These are phyloP conservation scores for Stylosanthes scabra DNA, from an alignment of 331 rosid species.

Conservation along the genomic window DNA sequence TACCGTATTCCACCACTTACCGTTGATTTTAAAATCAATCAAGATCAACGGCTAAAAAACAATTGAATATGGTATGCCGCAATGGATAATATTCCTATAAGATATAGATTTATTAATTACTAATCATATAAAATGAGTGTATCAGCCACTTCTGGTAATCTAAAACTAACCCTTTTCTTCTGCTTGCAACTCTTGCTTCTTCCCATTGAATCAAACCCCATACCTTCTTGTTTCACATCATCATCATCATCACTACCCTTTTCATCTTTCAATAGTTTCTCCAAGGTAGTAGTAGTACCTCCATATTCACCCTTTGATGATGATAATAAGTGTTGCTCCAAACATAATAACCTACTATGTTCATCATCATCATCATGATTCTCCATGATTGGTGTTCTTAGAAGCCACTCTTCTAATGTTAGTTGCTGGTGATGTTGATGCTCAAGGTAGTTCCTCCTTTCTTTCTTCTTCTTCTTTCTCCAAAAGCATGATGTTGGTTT, in stretches of 20 bases:
- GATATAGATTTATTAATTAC: too few relatives aligned
- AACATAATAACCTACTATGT: too few relatives aligned
- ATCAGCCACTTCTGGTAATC: constrained; percentile 58
- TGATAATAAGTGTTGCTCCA: too few relatives aligned
- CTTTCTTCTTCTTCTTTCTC: constrained; percentile 34
- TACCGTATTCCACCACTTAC: too few relatives aligned
- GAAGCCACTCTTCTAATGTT: constrained; percentile 53
- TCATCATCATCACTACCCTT: too few relatives aligned
- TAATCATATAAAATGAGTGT: constrained; percentile 29
- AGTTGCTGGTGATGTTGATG: constrained; percentile 23
- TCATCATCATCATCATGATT: not conserved
- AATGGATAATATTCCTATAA: too few relatives aligned
- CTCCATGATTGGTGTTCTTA: constrained; percentile 32
- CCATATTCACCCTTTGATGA: too few relatives aligned
- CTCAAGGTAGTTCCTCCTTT: constrained; percentile 15
- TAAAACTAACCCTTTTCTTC: constrained; percentile 64
- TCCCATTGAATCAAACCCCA: constrained; percentile 32
- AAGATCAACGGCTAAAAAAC: too few relatives aligned
- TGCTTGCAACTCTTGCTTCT: constrained; percentile 41
- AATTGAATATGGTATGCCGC: too few relatives aligned
- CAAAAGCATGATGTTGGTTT: constrained; percentile 39
- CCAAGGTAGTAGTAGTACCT: constrained; percentile 36
- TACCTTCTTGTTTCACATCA: too few relatives aligned
- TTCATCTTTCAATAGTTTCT: constrained; percentile 44
- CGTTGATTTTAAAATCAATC: too few relatives aligned